A percentile compares a stretch with the other conserved stretches of the same genome.
phyloP scores from a whole-genome alignment of 345 rosid genomes.

The Salix udensis region DNA sequence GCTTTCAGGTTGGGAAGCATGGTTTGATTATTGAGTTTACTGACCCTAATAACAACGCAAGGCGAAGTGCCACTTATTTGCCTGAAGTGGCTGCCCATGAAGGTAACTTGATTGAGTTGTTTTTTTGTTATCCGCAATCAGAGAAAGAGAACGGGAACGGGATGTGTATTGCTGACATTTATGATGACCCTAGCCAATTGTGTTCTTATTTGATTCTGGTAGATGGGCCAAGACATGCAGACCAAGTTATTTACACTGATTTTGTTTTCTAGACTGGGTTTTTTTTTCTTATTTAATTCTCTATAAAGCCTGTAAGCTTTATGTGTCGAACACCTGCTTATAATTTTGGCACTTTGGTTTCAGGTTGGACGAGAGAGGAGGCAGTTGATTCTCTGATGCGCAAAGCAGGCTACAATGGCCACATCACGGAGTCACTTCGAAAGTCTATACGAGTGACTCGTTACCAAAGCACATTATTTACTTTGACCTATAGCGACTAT shows the following conservation, averaged over 20 bases:
- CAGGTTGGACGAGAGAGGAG: conserved; percentile 84
- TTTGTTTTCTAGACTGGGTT: too few relatives aligned
- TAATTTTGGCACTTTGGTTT: conserved; percentile 5
- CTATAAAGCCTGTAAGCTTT: background rate
- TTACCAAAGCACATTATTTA: conserved; percentile 85
- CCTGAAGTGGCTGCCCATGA: conserved; percentile 98
- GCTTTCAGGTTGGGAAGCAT: conserved; percentile 74
- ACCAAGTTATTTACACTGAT: too few relatives aligned
- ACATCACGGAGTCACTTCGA: conserved; percentile 58
- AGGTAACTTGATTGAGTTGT: conserved; percentile 41
- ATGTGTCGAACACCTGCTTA: background rate
- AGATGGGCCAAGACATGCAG: too few relatives aligned
- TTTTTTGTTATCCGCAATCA: background rate
- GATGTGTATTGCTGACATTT: background rate
- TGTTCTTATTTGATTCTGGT: too few relatives aligned
- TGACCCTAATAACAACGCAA: conserved; percentile 59
- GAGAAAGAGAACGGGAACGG: background rate
- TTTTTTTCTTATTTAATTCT: too few relatives aligned
- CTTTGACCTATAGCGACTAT: conserved; percentile 77
- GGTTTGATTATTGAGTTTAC: conserved; percentile 88
- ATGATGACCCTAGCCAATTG: too few relatives aligned
- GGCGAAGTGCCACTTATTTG: conserved; percentile 88
- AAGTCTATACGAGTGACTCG: conserved; percentile 75
- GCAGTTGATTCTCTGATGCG: conserved; percentile 89
- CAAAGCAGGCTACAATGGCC: conserved; percentile 73